Evolutionary conservation across 2,329 filamentous ascomycete species (phyloP).

Genomic region (Sporothrix protearum): DNA sequence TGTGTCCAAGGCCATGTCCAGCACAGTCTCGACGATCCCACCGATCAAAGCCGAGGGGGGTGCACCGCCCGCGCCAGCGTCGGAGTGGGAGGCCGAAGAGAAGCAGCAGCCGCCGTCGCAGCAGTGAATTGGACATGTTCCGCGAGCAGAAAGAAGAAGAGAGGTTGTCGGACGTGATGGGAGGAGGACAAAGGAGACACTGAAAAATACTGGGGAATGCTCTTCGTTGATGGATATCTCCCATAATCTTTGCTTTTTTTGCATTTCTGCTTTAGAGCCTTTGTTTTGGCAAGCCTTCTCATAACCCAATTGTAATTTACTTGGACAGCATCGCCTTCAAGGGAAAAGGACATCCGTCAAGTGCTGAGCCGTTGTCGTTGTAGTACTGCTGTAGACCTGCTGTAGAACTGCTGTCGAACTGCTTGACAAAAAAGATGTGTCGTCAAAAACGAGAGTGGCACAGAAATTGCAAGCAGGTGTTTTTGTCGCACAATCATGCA

Average conservation of each 20-base stretch:
- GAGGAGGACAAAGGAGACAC: neutral
- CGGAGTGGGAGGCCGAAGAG: neutral
- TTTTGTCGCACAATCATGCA: too few species aligned
- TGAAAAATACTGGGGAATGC: neutral
- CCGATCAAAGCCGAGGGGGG: neutral
- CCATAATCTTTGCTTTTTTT: neutral
- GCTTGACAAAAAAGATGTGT: too few species aligned
- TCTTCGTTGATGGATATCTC: neutral
- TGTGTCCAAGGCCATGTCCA: constrained; percentile 12
- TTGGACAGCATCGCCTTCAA: neutral
- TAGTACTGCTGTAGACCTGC: too few species aligned
- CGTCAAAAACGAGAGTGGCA: too few species aligned
- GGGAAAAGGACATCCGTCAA: neutral
- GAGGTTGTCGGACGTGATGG: neutral
- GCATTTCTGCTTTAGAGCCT: neutral
- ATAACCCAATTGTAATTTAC: constrained; percentile 2
- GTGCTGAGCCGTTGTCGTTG: too few species aligned
- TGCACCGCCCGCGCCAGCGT: neutral
- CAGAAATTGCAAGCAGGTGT: too few species aligned
- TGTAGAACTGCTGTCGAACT: too few species aligned
- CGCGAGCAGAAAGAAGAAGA: neutral
- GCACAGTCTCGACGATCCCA: neutral
- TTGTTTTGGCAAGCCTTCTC: neutral
- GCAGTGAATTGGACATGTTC: neutral
- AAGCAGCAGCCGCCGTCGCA: neutral